A percentile compares a stretch with the other conserved stretches of the same genome.
Conservation (phyloP, 1,284 basidiomycete genomes). For the Xanthoconium separans region DNA sequence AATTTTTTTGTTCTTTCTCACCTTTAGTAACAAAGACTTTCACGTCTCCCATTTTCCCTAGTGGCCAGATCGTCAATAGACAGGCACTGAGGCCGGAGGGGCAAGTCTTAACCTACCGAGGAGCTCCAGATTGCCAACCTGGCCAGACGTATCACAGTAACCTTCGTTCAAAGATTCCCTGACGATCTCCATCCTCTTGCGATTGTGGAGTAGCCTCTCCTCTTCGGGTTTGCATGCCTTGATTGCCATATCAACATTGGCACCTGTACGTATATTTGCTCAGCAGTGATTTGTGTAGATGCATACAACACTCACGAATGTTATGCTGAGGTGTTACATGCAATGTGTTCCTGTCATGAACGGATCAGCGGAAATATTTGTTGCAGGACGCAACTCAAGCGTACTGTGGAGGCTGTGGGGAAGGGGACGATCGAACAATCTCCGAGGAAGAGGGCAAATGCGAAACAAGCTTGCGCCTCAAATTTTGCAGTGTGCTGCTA, state of each 20-base stretch:
- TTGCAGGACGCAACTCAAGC: neutral
- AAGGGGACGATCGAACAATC: conserved; percentile 11
- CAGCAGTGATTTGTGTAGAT: neutral
- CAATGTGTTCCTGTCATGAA: conserved; percentile 18
- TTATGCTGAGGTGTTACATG: conserved; percentile 57
- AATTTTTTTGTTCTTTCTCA: conserved; percentile 26
- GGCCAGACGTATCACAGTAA: conserved; percentile 81
- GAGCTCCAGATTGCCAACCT: conserved; percentile 58
- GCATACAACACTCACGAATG: conserved; percentile 49
- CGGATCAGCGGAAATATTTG: neutral
- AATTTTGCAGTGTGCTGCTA: conserved; percentile 26
- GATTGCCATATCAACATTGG: conserved; percentile 76
- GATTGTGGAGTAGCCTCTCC: conserved; percentile 58
- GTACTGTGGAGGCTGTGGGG: conserved; percentile 24
- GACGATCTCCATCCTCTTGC: conserved; percentile 68
- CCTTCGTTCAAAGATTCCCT: conserved; percentile 76
- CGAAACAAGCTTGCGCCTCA: conserved; percentile 30
- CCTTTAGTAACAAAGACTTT: conserved; percentile 72
- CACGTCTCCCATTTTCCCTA: conserved; percentile 63
- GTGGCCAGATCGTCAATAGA: conserved; percentile 1
- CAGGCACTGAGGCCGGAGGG: too few relatives aligned
- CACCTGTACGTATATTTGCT: conserved; percentile 38
- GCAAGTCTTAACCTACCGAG: conserved; percentile 47
- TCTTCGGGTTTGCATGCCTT: conserved; percentile 74
- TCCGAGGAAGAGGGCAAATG: conserved; percentile 25